Evolutionary conservation across 148 eudicot species (phyloP).

Genomic region (Persicaria maculosa): DNA sequence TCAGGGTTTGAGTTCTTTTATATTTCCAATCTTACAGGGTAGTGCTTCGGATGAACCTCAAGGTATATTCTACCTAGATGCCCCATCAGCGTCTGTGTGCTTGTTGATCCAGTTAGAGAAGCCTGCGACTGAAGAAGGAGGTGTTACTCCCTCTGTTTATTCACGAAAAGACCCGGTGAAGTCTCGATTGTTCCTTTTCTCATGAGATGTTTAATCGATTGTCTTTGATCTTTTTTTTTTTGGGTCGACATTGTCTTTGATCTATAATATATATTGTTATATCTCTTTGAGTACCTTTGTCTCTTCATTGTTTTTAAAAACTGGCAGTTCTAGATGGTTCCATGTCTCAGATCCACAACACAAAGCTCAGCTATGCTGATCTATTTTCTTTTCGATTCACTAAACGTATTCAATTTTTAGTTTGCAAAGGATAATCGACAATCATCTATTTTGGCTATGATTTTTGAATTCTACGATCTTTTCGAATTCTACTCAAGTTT

Average conservation of each 20-base stretch:
- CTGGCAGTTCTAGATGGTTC: background rate
- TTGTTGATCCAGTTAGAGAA: conserved; percentile 91
- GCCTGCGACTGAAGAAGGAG: conserved; percentile 97
- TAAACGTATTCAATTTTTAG: background rate
- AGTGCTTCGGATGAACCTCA: conserved; percentile 61
- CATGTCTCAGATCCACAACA: background rate
- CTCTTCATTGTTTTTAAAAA: background rate
- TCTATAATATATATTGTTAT: background rate
- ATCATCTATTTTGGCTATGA: background rate
- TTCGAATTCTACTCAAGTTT: conserved; percentile 9
- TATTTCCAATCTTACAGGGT: conserved; percentile 34
- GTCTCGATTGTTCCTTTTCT: conserved; percentile 8
- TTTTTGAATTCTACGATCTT: background rate
- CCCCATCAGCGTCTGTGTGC: conserved; percentile 95
- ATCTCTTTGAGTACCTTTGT: background rate
- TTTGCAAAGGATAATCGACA: background rate
- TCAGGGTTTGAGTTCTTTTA: background rate
- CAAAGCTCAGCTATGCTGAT: background rate
- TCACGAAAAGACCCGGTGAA: conserved; percentile 96
- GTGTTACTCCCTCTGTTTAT: conserved; percentile 88
- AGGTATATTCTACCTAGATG: conserved; percentile 83
- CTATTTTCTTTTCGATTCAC: background rate
- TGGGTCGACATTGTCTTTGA: too few relatives aligned
- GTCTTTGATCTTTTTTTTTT: too few relatives aligned
- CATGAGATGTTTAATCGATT: background rate